Conservation (phyloP, 1,284 basidiomycete genomes). For the Amylostereum areolatum region DNA sequence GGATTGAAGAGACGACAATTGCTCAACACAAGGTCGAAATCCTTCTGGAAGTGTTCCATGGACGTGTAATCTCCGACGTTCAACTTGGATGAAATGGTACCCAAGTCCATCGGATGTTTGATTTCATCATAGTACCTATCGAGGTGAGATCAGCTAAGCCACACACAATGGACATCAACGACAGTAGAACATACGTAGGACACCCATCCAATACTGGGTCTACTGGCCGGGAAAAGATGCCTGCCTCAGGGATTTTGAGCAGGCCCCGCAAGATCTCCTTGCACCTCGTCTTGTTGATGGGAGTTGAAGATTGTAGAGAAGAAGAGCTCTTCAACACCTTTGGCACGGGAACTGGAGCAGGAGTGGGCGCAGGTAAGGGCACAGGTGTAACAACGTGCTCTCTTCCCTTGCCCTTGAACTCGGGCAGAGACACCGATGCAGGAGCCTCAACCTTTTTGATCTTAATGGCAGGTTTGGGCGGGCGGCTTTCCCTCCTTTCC, state of each 20-base stretch:
- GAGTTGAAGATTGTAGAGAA: slow-evolving; percentile 29
- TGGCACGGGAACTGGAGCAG: not conserved
- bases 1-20: slow-evolving; percentile 93
- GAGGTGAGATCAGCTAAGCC: slow-evolving; percentile 3
- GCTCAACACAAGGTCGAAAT: slow-evolving; percentile 79
- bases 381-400: slow-evolving; percentile 5
- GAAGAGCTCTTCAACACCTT: not conserved
- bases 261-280: slow-evolving; percentile 66
- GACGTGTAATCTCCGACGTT: slow-evolving; percentile 61
- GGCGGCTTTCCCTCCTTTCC: slow-evolving; percentile 33
- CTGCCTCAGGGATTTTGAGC: slow-evolving; percentile 62
- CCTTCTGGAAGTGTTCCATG: slow-evolving; percentile 79
- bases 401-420: slow-evolving; percentile 19
- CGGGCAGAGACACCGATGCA: not conserved
- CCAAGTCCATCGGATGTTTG: slow-evolving; percentile 90
- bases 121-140: slow-evolving; percentile 91
- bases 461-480: slow-evolving; percentile 16
- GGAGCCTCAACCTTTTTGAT: slow-evolving; percentile 16
- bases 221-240: slow-evolving; percentile 82
- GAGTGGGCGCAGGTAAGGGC: not conserved
- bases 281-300: slow-evolving; percentile 77
- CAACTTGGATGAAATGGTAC: slow-evolving; percentile 76
- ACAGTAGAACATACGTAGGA: slow-evolving; percentile 63
- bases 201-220: slow-evolving; percentile 81
- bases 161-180: not conserved